A percentile compares a stretch with the other conserved stretches of the same genome.
Conservation (phyloP, 257 asterid genomes). For the Solanum boliviense region DNA sequence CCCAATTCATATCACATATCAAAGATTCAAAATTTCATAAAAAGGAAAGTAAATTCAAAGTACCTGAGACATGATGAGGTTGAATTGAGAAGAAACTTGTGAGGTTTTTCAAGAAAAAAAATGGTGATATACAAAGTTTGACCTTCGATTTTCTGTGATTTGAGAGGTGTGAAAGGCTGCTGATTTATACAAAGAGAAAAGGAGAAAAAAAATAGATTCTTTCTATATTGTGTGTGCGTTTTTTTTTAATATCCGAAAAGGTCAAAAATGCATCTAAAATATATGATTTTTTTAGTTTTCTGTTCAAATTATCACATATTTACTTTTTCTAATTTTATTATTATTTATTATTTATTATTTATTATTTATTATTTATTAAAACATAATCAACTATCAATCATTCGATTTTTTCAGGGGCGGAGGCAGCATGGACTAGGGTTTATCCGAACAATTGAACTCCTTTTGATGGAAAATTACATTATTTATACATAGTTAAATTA, state of each 20-base stretch:
- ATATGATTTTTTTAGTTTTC: not conserved
- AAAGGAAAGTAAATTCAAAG: not conserved
- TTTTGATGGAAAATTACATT: not conserved
- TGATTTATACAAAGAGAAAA: not conserved
- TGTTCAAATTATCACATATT: fast-evolving
- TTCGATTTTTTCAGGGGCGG: no score
- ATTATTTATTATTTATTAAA: not conserved
- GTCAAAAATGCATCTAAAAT: not conserved
- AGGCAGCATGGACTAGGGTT: not conserved
- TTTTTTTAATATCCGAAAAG: fast-evolving
- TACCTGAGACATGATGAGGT: not conserved
- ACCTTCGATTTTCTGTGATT: not conserved
- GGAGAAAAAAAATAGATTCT: not conserved
- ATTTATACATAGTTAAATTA: not conserved
- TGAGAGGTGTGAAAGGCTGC: not conserved
- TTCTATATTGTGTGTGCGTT: no score
- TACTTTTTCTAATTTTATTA: not conserved
- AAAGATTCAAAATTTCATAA: not conserved
- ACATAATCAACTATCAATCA: no score
- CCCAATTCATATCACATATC: not conserved
- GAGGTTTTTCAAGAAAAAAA: not conserved
- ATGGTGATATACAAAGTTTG: not conserved
- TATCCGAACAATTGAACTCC: not conserved
- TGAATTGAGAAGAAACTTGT: not conserved
- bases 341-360: not conserved